Percentiles rank a stretch among this genome's conserved stretches.
phyloP scores from a whole-genome alignment of 805 yeast species.

The Ogataea salicorniae region DNA sequence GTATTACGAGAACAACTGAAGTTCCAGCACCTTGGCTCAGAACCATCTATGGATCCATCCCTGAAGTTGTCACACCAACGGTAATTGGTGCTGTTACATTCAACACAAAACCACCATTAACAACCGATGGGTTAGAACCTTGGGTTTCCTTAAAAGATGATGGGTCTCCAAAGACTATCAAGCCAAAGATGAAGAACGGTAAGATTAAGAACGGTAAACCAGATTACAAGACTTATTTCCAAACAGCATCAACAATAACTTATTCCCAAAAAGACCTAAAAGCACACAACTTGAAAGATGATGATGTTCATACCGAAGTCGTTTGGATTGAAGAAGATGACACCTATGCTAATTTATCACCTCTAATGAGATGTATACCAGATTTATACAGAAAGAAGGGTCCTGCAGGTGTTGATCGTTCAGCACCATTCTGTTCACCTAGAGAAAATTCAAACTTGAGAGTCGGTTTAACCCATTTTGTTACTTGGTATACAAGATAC shows the following conservation, averaged over 20 bases:
- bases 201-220: conserved; percentile 61
- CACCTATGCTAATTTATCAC: conserved; percentile 68
- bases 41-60: conserved; percentile 52
- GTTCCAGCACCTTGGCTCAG: conserved; percentile 64
- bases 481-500: conserved; percentile 74
- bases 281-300: conserved; percentile 69
- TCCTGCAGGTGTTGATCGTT: conserved; percentile 42
- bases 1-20: conserved; percentile 20
- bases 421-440: conserved; percentile 88
- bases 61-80: conserved; percentile 60
- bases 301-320: conserved; percentile 53
- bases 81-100: conserved; percentile 61
- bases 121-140: conserved; percentile 63
- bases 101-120: conserved; percentile 61
- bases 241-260: conserved; percentile 56
- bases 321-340: conserved; percentile 59
- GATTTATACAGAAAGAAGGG: conserved; percentile 65
- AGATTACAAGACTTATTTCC: conserved; percentile 70
- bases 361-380: conserved; percentile 83
- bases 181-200: conserved; percentile 73
- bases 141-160: conserved; percentile 77
- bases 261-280: conserved; percentile 57
- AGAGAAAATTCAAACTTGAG: conserved; percentile 52
- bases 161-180: conserved; percentile 76
- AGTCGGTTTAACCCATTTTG: conserved; percentile 60